These are phyloP conservation scores for Lachancea thermotolerans DNA, from an alignment of 805 yeast genomes.

Conservation along the genomic window DNA sequence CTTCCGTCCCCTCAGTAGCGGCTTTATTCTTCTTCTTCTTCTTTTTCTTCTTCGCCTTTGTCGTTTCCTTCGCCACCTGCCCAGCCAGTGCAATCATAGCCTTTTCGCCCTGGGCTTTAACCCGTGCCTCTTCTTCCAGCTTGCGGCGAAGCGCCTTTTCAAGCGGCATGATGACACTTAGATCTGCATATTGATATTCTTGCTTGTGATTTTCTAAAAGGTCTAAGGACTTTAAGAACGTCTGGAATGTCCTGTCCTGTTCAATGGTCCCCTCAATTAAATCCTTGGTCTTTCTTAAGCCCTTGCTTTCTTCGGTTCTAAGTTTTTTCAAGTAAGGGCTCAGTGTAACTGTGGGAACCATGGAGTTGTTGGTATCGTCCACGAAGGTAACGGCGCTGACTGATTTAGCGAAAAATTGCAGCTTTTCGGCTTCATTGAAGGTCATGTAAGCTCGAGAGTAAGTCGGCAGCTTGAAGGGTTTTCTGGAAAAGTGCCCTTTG, in stretches of 20 bases:
- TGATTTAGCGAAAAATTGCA: conserved; percentile 29
- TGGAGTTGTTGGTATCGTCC: conserved; percentile 25
- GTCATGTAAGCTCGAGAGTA: conserved; percentile 39
- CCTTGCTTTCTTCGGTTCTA: conserved; percentile 10
- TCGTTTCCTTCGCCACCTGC: conserved; percentile 13
- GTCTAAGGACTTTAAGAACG: conserved; percentile 27
- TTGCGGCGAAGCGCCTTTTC: conserved; percentile 24
- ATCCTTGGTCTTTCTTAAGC: conserved; percentile 10
- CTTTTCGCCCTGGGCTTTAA: conserved; percentile 18
- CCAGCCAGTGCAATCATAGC: conserved; percentile 27
- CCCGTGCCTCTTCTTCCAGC: conserved; percentile 12
- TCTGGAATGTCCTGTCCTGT: conserved; percentile 26
- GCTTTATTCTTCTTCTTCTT: conserved; percentile 13
- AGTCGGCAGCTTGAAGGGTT: conserved; percentile 33
- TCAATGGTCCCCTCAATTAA: conserved; percentile 28
- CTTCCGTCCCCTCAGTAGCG: conserved; percentile 7
- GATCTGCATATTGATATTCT: conserved; percentile 19
- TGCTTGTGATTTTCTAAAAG: conserved; percentile 16
- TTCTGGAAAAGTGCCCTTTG: conserved; percentile 25
- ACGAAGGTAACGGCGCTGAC: conserved; percentile 29
- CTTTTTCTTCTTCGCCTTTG: conserved; percentile 18
- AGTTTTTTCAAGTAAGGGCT: conserved; percentile 22
- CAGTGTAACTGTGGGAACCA: conserved; percentile 13
- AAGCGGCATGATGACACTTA: conserved; percentile 25
- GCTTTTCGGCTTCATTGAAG: conserved; percentile 28